These are phyloP conservation scores for Gymnopus androsaceus DNA, from an alignment of 1,284 basidiomycete species.

Conservation along the genomic window DNA sequence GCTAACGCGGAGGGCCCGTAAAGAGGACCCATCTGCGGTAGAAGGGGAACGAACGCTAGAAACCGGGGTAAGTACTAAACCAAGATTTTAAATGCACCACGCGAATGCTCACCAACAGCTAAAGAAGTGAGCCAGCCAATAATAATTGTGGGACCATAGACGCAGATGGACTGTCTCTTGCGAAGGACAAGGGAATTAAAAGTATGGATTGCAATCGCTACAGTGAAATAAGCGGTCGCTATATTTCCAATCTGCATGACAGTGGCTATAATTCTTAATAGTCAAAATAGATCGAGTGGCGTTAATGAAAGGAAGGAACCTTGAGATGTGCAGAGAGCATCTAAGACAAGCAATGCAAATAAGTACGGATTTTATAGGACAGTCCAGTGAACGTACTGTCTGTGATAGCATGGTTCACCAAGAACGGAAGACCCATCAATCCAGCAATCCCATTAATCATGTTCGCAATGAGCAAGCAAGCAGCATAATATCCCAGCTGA, in stretches of 20 bases:
- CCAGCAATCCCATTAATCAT: slow-evolving; percentile 54
- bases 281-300: neutral
- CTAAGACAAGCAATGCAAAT: slow-evolving; percentile 23
- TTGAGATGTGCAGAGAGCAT: slow-evolving; percentile 52
- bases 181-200: slow-evolving; percentile 65
- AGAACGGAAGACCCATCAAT: slow-evolving; percentile 51
- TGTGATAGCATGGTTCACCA: slow-evolving; percentile 43
- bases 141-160: slow-evolving; percentile 43
- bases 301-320: slow-evolving; percentile 37
- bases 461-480: slow-evolving; percentile 62
- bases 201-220: slow-evolving; percentile 66
- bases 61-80: neutral
- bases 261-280: slow-evolving; percentile 36
- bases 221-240: slow-evolving; percentile 64
- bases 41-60: slow-evolving; percentile 45
- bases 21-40: slow-evolving; percentile 33
- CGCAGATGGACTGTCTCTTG: slow-evolving; percentile 50
- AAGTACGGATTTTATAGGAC: neutral
- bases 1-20: slow-evolving; percentile 56
- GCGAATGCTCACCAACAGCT: slow-evolving; percentile 44
- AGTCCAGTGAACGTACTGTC: slow-evolving; percentile 45
- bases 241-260: slow-evolving; percentile 65
- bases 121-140: slow-evolving; percentile 56
- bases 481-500: slow-evolving; percentile 66
- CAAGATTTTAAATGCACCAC: slow-evolving; percentile 4